These are phyloP conservation scores for Salicornia ramosissima DNA, from an alignment of 148 eudicot species.

Conservation along the genomic window DNA sequence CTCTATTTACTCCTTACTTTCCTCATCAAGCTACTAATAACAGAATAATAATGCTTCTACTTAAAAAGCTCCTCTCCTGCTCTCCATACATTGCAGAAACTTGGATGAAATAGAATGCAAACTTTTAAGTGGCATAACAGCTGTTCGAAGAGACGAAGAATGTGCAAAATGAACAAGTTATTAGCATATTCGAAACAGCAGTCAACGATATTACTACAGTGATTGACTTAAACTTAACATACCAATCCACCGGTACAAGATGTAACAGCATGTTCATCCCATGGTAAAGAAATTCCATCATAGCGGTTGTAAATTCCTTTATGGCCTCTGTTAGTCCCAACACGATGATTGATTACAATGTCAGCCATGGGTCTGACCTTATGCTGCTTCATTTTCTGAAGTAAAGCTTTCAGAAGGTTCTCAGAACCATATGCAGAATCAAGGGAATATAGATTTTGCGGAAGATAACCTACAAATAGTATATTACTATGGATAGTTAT, in stretches of 20 bases:
- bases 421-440: slow-evolving; percentile 86
- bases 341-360: slow-evolving; percentile 84
- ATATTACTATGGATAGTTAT: not conserved
- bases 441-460: slow-evolving; percentile 85
- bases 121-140: not conserved
- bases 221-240: slow-evolving; percentile 12
- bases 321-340: slow-evolving; percentile 74
- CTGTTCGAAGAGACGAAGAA: not conserved
- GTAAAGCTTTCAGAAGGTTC: slow-evolving; percentile 53
- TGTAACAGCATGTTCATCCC: slow-evolving; percentile 92
- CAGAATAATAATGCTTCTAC: too few relatives aligned
- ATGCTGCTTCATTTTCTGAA: slow-evolving; percentile 65
- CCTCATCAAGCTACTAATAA: not conserved
- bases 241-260: slow-evolving; percentile 93
- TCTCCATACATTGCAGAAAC: not conserved
- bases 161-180: not conserved
- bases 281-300: slow-evolving; percentile 81
- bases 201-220: not conserved
- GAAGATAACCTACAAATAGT: slow-evolving; percentile 68
- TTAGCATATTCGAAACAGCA: not conserved
- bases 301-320: slow-evolving; percentile 87
- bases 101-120: not conserved
- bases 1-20: too few relatives aligned
- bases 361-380: slow-evolving; percentile 94
- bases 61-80: too few relatives aligned